Evolutionary conservation across 805 yeast genomes (phyloP).

Genomic region (Spathaspora boniae): DNA sequence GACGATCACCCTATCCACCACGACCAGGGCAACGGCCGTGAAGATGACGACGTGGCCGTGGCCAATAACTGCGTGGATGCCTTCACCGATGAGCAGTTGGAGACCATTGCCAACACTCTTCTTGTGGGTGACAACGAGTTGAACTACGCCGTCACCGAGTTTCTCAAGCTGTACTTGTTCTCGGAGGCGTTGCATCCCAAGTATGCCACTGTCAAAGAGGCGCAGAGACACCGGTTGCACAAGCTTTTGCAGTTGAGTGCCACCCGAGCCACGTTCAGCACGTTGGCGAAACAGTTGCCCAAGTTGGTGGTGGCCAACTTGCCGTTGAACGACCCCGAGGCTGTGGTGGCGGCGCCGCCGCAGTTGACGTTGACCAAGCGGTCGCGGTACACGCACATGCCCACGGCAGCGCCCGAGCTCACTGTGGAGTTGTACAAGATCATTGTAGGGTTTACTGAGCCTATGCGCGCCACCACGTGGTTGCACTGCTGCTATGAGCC

Average conservation of each 20-base stretch:
- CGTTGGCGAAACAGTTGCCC: constrained; percentile 60
- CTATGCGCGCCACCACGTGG: constrained; percentile 91
- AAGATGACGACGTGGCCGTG: constrained; percentile 8
- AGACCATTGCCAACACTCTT: constrained; percentile 54
- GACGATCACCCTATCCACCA: too few relatives aligned
- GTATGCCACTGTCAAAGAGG: constrained; percentile 24
- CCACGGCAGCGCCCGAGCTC: constrained; percentile 61
- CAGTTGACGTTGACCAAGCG: constrained; percentile 46
- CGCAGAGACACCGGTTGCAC: constrained; percentile 34
- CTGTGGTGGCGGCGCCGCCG: constrained; percentile 18
- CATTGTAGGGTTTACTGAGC: constrained; percentile 70
- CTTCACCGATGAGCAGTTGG: constrained; percentile 38
- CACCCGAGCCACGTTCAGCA: constrained; percentile 45
- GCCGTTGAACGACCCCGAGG: constrained; percentile 28
- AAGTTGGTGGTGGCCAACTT: constrained; percentile 42
- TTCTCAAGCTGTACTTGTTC: constrained; percentile 73
- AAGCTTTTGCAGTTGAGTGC: constrained; percentile 53
- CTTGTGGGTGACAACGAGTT: constrained; percentile 71
- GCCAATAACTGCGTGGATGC: constrained; percentile 40
- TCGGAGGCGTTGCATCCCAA: constrained; percentile 49
- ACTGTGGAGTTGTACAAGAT: constrained; percentile 54
- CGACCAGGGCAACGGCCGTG: constrained; percentile 12
- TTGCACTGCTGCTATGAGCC: constrained; percentile 88
- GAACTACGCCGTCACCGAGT: constrained; percentile 69
- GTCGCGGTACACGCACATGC: constrained; percentile 46